phyloP scores from a whole-genome alignment of 306 rosid species.

The Cucurbita moschata region DNA sequence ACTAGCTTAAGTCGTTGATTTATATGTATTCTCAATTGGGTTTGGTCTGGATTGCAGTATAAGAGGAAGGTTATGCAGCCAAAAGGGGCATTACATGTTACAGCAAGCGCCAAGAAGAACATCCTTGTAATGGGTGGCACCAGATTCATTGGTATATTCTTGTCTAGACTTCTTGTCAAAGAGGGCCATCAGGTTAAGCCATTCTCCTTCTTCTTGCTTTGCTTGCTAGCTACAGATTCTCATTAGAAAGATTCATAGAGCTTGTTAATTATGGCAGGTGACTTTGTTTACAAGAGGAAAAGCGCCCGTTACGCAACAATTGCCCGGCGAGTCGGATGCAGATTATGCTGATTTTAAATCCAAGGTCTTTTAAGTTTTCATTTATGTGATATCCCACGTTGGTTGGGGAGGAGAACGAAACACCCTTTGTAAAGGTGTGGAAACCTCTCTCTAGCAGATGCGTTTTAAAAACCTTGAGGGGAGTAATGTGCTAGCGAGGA shows the following conservation, averaged over 20 bases:
- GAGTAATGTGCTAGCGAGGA: too few relatives aligned
- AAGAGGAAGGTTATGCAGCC: constrained; percentile 49
- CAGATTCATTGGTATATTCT: constrained; percentile 78
- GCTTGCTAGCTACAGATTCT: not conserved
- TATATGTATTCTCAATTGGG: not conserved
- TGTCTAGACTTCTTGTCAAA: constrained; percentile 85
- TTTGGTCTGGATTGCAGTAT: constrained; percentile 25
- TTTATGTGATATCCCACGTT: too few relatives aligned
- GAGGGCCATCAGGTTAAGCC: constrained; percentile 78
- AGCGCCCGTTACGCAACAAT: constrained; percentile 63
- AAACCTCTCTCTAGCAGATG: too few relatives aligned
- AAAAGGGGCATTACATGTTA: constrained; percentile 43
- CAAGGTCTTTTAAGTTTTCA: constrained; percentile 38
- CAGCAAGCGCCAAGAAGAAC: constrained; percentile 65
- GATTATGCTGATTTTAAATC: constrained; percentile 71
- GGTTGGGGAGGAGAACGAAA: too few relatives aligned
- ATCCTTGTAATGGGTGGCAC: constrained; percentile 94
- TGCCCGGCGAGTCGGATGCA: constrained; percentile 74
- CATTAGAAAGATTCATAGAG: not conserved
- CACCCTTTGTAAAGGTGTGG: too few relatives aligned
- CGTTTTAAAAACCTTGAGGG: too few relatives aligned
- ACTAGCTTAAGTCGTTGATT: not conserved
- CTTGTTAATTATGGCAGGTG: constrained; percentile 34
- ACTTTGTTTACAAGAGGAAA: constrained; percentile 95
- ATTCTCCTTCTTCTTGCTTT: not conserved